Evolutionary conservation across 2,329 filamentous ascomycete species (phyloP), one percentile per base, ranked within the genome.

Genomic region (Fusarium dimerum): DNA sequence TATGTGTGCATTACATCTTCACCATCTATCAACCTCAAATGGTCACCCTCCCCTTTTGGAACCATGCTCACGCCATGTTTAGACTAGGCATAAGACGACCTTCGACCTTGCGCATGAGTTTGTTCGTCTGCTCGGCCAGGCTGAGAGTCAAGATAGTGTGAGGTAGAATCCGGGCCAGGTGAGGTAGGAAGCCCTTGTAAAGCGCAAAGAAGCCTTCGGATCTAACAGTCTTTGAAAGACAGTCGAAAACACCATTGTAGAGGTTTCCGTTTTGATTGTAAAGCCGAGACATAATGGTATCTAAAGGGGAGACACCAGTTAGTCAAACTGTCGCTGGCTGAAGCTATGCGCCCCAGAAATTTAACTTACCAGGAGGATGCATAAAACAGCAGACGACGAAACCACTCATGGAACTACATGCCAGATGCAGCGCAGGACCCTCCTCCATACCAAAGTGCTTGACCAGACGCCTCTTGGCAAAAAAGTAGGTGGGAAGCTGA

Each of bases 261-360:
- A 99, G 81, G 70, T 97, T 96, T 47, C 94, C 94, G 56, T 92
- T 96, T 73, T 99, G 94, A 78, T 99, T 99, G 80, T 99, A 99
- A 79, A 99, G 87, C 57, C 94, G 88, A 56, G 91, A 94, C 94
- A 99, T 99, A 75, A 99, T 90, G 6, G 94, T 99, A 72, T 99
- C 94, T 83, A 55, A 9, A 36, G 26, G 26, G 12, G 43, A 50
- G 43, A 36, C 12, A 40, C 47, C 13, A 55, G 57, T 43, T 47
- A 40, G 48, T 29, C 7, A 34, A 38, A 7, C 34, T 10, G 12
- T 16, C 13, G 38, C 3, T 16, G 20, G 17, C 20, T 26, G 20
- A 7, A 26, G 34, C 38, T 17, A 38, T 40, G n/a, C 10, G 39
- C 17, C 45, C 9, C 29, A 16, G 38, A 17, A 11, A 26, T 2